Percentiles rank a stretch among this genome's conserved stretches.
Evolutionary conservation across 768 basidiomycete species (phyloP).

Genomic region (Mrakia gelida): DNA sequence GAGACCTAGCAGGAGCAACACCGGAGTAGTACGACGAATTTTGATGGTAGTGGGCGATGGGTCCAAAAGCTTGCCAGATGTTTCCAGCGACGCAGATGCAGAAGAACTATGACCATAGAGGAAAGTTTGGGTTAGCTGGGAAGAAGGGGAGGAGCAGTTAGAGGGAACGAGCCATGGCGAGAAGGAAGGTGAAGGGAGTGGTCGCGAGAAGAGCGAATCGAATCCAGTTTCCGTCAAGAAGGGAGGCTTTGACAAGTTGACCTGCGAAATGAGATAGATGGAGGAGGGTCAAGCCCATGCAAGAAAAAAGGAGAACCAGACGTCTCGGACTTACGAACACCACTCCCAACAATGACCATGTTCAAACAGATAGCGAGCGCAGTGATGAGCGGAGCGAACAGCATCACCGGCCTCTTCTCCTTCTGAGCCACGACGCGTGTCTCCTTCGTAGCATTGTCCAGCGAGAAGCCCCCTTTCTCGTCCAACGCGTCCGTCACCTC

Average conservation of each 20-base stretch:
- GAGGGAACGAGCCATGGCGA: conserved; percentile 49
- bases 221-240: conserved; percentile 59
- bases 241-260: conserved; percentile 61
- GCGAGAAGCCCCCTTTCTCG: no score
- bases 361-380: conserved; percentile 40
- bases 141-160: no score
- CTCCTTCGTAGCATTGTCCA: no score
- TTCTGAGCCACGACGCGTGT: conserved; percentile 4
- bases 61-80: conserved; percentile 44
- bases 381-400: conserved; percentile 40
- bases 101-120: conserved; percentile 38
- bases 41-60: conserved; percentile 42
- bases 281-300: conserved; percentile 29
- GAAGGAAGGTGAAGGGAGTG: conserved; percentile 67
- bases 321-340: conserved; percentile 45
- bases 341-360: conserved; percentile 37
- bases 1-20: conserved; percentile 17
- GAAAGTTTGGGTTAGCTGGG: background rate
- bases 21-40: conserved; percentile 43
- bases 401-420: conserved; percentile 37
- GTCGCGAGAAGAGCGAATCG: conserved; percentile 66
- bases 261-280: conserved; percentile 53
- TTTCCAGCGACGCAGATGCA: conserved; percentile 40
- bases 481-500: background rate
- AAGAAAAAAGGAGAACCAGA: conserved; percentile 44